Evolutionary conservation across 352 stramenopile genomes (phyloP).

Genomic region (Peronosclerospora sorghi): DNA sequence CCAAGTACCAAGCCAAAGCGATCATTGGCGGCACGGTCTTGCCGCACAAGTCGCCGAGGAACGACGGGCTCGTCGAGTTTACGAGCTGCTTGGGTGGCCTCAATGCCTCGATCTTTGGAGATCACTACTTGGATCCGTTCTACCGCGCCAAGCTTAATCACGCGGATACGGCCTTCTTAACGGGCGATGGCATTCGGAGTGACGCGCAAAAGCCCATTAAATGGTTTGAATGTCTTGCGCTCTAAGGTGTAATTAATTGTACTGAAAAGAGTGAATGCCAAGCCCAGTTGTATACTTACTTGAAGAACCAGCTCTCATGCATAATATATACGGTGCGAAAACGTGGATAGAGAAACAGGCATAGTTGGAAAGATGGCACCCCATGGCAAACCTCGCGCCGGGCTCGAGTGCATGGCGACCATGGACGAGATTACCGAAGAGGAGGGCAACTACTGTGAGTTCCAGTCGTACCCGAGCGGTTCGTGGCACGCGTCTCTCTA

Average conservation of each 20-base stretch:
- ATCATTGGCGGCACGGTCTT: slow-evolving; percentile 8
- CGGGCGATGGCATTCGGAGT: slow-evolving; percentile 20
- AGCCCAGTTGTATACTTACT: no score
- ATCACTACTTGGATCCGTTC: slow-evolving; percentile 13
- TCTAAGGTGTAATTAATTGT: no score
- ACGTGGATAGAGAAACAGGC: no score
- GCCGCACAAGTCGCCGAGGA: slow-evolving; percentile 17
- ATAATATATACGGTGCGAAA: no score
- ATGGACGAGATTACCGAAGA: slow-evolving; percentile 94
- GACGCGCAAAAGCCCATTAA: slow-evolving; percentile 26
- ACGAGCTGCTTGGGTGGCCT: slow-evolving; percentile 26
- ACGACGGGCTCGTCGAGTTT: slow-evolving; percentile 35
- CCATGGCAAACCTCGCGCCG: slow-evolving; percentile 74
- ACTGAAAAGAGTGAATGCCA: no score
- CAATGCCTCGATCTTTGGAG: not conserved
- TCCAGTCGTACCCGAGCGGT: slow-evolving; percentile 84
- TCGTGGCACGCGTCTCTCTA: slow-evolving; percentile 81
- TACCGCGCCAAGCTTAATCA: slow-evolving; percentile 38
- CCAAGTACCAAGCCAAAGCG: slow-evolving; percentile 13
- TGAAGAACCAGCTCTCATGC: no score
- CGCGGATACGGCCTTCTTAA: slow-evolving; percentile 30
- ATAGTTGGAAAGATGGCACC: no score
- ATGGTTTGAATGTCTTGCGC: slow-evolving; percentile 43
- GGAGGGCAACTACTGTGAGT: slow-evolving; percentile 85
- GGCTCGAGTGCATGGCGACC: slow-evolving; percentile 87